Base-by-base conservation (phyloP, 192 early-diverging fungal genomes). In the Mortierella claussenii region DNA sequence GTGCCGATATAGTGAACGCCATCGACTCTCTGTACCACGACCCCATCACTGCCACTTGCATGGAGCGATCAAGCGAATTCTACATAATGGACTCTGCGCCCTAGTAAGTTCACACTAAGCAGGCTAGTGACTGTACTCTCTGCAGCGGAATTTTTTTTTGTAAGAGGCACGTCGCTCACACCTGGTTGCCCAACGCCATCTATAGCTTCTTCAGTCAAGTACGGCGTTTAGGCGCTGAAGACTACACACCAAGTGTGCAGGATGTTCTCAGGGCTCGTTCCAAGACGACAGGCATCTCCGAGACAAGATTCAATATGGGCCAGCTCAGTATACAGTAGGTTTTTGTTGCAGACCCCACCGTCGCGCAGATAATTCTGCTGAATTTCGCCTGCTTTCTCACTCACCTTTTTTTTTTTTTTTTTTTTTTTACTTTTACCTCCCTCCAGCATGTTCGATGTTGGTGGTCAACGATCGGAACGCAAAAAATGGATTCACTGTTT, bases 271-370 rank as follows among this genome's bases (percentile, higher is more conserved):
- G 94, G n/a, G 93, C 97, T n/a, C 92, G 97, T 55, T 93, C 94
- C 37, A 98, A 97, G 82, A 97, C 97, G 2, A 98, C 97, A 18
- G 96, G 96, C 65, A 98, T 98, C 69, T 95, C 92, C 15, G 97
- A 98, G 82, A 96, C 93, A 23, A 88, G 90, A 51, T 97, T 97
- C 80, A 92, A 90, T 66, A 93, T 98, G 88, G 95, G 93, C 30
- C 88, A 93, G 61, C 82, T 96, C 27, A 93, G 82, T 74, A 88
- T 99, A 87, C 92, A 92, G 92, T 83, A 89, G 83, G 89, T 24
- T 18, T 0, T 11, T 47, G 8, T 24, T 46, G 12, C 40, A 57
- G 13, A 40, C 13, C 37, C 13, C 37, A 40, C 13, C 37, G 13
- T 40, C 7, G 37, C 13, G 13, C 13, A 40, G 37, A 13, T 40